Base-by-base conservation (phyloP, 1,284 basidiomycete species). In the Xerocomus nothofagi region DNA sequence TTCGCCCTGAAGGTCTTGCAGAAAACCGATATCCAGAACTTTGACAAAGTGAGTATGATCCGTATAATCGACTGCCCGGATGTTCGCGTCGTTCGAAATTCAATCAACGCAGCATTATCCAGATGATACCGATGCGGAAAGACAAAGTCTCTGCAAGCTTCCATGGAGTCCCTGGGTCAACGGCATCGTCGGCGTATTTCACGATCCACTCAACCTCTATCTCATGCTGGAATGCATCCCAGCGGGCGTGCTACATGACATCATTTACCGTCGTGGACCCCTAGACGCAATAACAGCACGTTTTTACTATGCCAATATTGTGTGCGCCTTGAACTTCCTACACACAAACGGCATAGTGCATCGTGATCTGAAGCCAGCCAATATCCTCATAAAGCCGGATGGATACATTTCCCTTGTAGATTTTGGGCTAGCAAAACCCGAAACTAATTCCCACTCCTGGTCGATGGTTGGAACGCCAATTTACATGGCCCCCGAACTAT, bases 331-430 rank as follows among this genome's bases (percentile, higher is more conserved):
- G 48, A 80, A 84, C 46, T 89, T 88, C 66, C 70, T 95, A 3
- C 88, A 89, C n/a, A n/a, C n/a, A n/a, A 77, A 86, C 55, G 83
- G 82, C 50, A 81, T 93, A 56, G 81, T 88, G 5, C 92, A 94
- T 66, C 78, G 88, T n/a, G 89, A 93, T 64, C 76, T 94, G 59
- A 93, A 93, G n/a, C 88, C 89, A 9, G 86, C 85, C n/a, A n/a
- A n/a, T n/a, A n/a, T n/a, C n/a, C n/a, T n/a, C n/a, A n/a, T n/a
- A n/a, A n/a, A n/a, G n/a, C n/a, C n/a, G n/a, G n/a, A n/a, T n/a
- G n/a, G n/a, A n/a, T n/a, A 84, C 60, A 66, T 91, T 60, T 80
- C 81, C 66, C 74, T 92, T 21, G 81, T 80, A 9, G 89, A 92
- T 65, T 88, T 92, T 65, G 88, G 88, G 7, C 63, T 79, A 34